Conservation (phyloP, 139 green algal genomes). For the Coelastrella sp. region DNA sequence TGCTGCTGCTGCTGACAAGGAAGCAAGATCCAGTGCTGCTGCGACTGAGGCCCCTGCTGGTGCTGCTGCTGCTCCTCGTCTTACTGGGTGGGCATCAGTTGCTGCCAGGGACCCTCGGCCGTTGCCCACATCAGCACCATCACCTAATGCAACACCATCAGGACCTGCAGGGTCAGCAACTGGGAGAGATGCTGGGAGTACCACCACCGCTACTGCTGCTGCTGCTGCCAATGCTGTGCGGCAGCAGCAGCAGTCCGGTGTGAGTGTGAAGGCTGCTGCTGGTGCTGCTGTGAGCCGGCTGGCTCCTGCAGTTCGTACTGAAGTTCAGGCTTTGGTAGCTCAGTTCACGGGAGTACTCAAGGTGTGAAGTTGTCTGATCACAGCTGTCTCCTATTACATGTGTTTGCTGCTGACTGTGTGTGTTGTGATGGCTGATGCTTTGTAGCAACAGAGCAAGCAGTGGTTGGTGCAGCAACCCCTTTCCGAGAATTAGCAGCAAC, state of each 20-base stretch:
- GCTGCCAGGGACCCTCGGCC: conserved; percentile 26
- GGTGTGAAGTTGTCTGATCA: conserved; percentile 5
- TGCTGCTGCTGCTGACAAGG: neutral
- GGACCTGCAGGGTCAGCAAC: too few species aligned
- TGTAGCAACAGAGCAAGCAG: too few species aligned
- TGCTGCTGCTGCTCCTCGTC: neutral
- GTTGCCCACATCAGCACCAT: too few species aligned
- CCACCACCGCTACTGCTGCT: neutral
- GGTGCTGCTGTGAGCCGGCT: neutral
- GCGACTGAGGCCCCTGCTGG: neutral
- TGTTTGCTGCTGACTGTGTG: neutral
- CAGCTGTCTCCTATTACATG: neutral
- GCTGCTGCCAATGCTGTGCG: neutral
- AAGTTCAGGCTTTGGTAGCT: conserved; percentile 26
- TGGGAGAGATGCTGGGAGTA: too few species aligned
- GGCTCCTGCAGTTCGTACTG: neutral
- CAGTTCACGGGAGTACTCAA: conserved; percentile 33
- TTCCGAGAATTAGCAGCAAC: too few species aligned
- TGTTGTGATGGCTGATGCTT: neutral
- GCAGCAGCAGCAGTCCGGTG: conserved; percentile 22
- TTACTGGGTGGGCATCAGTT: conserved; percentile 43
- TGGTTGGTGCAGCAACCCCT: too few species aligned
- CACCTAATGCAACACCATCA: too few species aligned
- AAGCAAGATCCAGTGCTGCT: neutral
- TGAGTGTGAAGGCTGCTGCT: neutral